Evolutionary conservation across 352 stramenopile species (phyloP).

Genomic region (Proteromonas lacertae): DNA sequence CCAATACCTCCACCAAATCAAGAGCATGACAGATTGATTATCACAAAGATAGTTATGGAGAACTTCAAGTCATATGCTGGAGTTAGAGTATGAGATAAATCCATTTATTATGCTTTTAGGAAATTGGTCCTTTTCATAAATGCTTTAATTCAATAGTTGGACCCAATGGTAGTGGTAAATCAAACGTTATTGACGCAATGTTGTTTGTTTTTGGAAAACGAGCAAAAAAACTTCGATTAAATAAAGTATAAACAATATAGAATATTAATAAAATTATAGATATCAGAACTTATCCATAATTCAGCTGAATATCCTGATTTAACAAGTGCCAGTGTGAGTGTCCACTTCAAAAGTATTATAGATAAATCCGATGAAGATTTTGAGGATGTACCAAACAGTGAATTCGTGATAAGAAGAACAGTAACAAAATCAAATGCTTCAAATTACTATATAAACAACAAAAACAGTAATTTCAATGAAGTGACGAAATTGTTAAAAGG

Average conservation of each 20-base stretch:
- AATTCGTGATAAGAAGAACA: conserved; percentile 56
- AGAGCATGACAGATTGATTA: conserved; percentile 72
- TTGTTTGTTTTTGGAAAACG: conserved; percentile 98
- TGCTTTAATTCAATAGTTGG: conserved; percentile 89
- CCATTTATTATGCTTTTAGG: no score
- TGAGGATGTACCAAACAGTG: conserved; percentile 42
- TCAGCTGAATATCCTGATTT: conserved; percentile 48
- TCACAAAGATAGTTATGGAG: conserved; percentile 81
- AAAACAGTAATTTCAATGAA: conserved; percentile 51
- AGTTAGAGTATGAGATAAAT: no score
- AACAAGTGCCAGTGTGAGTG: conserved; percentile 65
- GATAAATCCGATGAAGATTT: conserved; percentile 62
- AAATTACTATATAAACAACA: conserved; percentile 81
- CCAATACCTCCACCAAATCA: neutral
- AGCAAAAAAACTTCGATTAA: conserved; percentile 66
- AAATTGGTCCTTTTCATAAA: conserved; percentile 96
- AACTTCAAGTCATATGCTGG: conserved; percentile 99
- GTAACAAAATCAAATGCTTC: conserved; percentile 67
- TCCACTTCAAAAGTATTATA: conserved; percentile 90
- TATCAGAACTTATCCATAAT: conserved; percentile 92
- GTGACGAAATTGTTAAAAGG: conserved; percentile 45
- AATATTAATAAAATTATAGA: conserved; percentile 19
- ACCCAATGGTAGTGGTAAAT: conserved; percentile 88
- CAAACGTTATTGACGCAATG: conserved; percentile 97
- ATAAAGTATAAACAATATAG: conserved; percentile 14